A percentile compares a stretch with the other conserved stretches of the same genome.
These are phyloP conservation scores for Keqinozyma sinolaborantium DNA, from an alignment of 1,139 yeast species.

Conservation along the genomic window DNA sequence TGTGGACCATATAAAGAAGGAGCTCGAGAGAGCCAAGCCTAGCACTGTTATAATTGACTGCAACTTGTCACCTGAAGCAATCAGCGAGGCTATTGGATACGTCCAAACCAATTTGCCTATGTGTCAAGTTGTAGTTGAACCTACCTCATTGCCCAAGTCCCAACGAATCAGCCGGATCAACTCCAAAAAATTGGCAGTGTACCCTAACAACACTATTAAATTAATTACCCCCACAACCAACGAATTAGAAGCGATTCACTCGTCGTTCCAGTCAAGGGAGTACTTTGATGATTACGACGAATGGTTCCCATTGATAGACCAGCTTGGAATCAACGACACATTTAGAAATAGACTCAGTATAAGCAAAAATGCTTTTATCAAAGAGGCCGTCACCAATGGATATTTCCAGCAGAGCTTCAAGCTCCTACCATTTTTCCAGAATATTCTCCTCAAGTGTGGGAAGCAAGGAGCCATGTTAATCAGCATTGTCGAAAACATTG, in stretches of 20 bases:
- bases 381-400: constrained; percentile 38
- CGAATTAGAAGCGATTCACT: constrained; percentile 57
- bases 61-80: constrained; percentile 49
- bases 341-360: constrained; percentile 40
- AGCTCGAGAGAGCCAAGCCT: constrained; percentile 33
- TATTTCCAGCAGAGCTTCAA: constrained; percentile 67
- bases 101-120: constrained; percentile 10
- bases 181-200: constrained; percentile 15
- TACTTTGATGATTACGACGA: constrained; percentile 55
- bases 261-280: constrained; percentile 43
- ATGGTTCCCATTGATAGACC: constrained; percentile 77
- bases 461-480: constrained; percentile 56
- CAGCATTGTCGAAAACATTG: constrained; percentile 14
- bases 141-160: constrained; percentile 70
- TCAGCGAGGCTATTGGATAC: constrained; percentile 32
- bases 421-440: constrained; percentile 70
- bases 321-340: constrained; percentile 47
- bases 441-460: constrained; percentile 66
- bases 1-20: constrained; percentile 31
- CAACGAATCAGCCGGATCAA: constrained; percentile 24
- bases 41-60: constrained; percentile 60
- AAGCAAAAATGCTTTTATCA: constrained; percentile 3
- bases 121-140: constrained; percentile 57
- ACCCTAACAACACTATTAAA: constrained; percentile 29
- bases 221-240: constrained; percentile 66